A percentile compares a stretch with the other conserved stretches of the same genome.
phyloP scores from a whole-genome alignment of 1,284 basidiomycete genomes.

The Abortiporus biennis region DNA sequence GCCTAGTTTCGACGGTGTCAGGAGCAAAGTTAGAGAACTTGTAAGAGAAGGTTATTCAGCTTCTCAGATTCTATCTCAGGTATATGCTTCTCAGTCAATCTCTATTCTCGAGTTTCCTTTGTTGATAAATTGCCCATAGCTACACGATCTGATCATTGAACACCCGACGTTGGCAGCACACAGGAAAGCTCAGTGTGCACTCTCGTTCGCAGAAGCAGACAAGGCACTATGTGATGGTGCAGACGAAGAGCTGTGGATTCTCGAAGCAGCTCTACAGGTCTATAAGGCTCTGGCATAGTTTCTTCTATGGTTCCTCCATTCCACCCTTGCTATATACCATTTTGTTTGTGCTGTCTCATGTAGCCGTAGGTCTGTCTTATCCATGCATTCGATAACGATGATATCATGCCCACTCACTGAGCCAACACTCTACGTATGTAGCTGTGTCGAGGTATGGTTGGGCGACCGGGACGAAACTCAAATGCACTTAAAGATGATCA shows the following conservation, averaged over 20 bases:
- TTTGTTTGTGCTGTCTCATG: not conserved
- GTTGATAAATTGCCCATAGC: conserved; percentile 34
- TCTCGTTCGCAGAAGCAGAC: conserved; percentile 92
- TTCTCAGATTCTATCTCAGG: conserved; percentile 86
- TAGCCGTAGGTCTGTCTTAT: conserved; percentile 1
- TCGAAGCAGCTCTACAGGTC: conserved; percentile 81
- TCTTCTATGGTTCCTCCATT: not conserved
- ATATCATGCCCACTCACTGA: no score
- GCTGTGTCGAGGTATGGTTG: no score
- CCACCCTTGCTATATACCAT: not conserved
- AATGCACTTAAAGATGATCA: no score
- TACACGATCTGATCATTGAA: conserved; percentile 87
- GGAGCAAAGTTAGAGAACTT: conserved; percentile 67
- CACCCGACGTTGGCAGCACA: conserved; percentile 78
- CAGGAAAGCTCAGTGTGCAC: conserved; percentile 79
- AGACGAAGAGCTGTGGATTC: conserved; percentile 95
- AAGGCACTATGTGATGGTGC: conserved; percentile 95
- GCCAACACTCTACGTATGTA: no score
- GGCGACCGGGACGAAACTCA: no score
- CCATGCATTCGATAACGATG: no score
- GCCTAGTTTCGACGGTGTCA: conserved; percentile 65
- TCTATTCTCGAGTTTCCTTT: not conserved
- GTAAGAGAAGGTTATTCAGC: conserved; percentile 91
- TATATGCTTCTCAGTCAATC: conserved; percentile 28
- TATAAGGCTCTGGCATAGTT: conserved; percentile 44